Evolutionary conservation across 2,329 filamentous ascomycete species (phyloP), one percentile per base, ranked within the genome.

Genomic region (Nigrospora sphaerica): DNA sequence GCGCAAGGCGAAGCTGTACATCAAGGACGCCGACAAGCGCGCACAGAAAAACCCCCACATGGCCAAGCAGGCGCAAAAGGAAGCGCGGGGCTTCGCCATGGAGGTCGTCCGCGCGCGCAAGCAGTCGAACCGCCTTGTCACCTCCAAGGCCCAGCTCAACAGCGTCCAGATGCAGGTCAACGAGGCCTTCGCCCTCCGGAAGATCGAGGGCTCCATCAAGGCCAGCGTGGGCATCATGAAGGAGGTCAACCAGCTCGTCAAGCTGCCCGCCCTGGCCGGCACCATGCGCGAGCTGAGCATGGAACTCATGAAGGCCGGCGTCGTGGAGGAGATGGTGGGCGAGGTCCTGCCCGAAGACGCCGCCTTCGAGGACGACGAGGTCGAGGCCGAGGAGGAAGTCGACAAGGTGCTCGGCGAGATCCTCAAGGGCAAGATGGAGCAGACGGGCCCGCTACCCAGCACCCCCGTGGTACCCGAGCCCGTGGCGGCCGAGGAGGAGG

Each of bases 101-200:
- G 92, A 96, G 67, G 78, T 97, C 42, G 81, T 97, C 52, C 83
- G 87, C 44, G 80, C 88, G 49, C 86, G 93, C 53, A 88, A 85
- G 63, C 83, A 90, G 52, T 78, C 77, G 16, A 70, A 76, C 31
- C 82, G 93, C 5, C 77, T 97, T 35, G 76, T 85, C 16, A 97
- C 92, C 0, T 86, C 85, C 58, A 95, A 95, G 64, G 93, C 93
- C 2, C 93, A 97, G 69, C 79, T 98, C 41, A 83, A 85, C 62
- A 92, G 86, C 55, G 92, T 98, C 38, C 85, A 92, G 67, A 95
- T 97, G 90, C 93, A 97, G 69, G 92, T 98, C 61, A 89, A 91
- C 61, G 92, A 97, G 71, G 91, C 93, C 2, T 97, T 97, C 66
- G 88, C 89, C 2, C 85, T 97, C 58, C 84, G 89, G 56, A 95